A percentile compares a stretch with the other conserved stretches of the same genome.
Conservation (phyloP, 73 alveolate species). For the Paramecium sonneborni region DNA sequence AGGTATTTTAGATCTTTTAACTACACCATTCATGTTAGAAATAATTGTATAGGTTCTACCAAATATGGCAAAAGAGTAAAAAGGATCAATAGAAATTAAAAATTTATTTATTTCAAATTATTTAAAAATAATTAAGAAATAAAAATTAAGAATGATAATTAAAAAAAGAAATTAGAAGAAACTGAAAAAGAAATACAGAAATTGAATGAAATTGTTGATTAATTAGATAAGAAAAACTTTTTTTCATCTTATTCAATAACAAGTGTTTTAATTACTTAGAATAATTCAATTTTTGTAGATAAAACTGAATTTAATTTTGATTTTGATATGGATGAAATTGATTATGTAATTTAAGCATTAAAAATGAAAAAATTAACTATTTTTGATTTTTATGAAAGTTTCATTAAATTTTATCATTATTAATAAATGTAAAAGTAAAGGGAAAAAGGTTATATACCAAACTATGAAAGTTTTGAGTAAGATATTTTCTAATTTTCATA, state of each 20-base stretch:
- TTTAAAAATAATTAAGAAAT: neutral
- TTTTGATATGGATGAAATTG: neutral
- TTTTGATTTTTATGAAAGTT: neutral
- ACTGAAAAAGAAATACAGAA: no score
- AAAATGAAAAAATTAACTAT: neutral
- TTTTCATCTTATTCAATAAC: no score
- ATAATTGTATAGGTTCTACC: conserved; percentile 10
- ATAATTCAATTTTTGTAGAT: neutral
- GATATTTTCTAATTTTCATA: neutral
- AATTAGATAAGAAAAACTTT: no score
- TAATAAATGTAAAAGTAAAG: neutral
- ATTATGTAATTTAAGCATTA: neutral
- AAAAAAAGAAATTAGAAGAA: no score
- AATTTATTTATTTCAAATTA: neutral
- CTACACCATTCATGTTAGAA: conserved; percentile 3
- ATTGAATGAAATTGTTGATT: no score
- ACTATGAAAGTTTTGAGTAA: neutral
- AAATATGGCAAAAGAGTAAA: neutral
- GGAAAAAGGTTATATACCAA: neutral
- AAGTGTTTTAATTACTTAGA: no score
- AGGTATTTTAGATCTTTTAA: neutral
- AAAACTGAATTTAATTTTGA: neutral
- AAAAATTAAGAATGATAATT: no score
- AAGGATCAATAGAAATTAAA: neutral
- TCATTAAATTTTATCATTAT: neutral